Percentiles rank a stretch among this genome's conserved stretches.
These are phyloP conservation scores for Opeltia flavorubescens DNA, from an alignment of 495 filamentous ascomycete species.

Conservation along the genomic window DNA sequence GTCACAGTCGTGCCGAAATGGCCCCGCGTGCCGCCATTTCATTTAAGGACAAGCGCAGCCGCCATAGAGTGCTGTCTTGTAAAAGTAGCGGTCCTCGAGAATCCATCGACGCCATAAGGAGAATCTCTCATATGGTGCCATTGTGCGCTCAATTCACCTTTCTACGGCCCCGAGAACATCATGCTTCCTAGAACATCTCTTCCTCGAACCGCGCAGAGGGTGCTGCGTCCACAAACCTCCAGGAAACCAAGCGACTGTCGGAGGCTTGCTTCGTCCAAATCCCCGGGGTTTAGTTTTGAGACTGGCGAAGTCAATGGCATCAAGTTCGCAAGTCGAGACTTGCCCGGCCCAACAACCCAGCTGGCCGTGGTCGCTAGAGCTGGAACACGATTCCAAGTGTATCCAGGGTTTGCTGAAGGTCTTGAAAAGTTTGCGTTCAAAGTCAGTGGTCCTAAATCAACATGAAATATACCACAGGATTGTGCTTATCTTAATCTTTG, in stretches of 20 bases:
- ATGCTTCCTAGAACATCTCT: slow-evolving; percentile 80
- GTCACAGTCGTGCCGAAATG: neutral
- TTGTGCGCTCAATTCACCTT: neutral
- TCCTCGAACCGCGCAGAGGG: slow-evolving; percentile 62
- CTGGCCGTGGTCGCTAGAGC: slow-evolving; percentile 85
- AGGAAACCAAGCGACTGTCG: slow-evolving; percentile 46
- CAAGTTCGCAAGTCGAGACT: slow-evolving; percentile 81
- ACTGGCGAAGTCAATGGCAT: slow-evolving; percentile 70
- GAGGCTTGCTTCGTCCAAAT: slow-evolving; percentile 67
- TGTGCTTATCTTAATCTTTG: slow-evolving; percentile 26
- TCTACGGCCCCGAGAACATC: slow-evolving; percentile 16
- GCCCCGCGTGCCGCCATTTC: neutral
- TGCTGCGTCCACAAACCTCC: slow-evolving; percentile 40
- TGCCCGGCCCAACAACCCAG: slow-evolving; percentile 73
- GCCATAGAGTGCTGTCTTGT: too few species aligned
- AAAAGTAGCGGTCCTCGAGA: too few species aligned
- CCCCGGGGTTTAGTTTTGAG: slow-evolving; percentile 75
- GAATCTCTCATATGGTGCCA: too few species aligned
- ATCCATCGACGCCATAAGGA: too few species aligned
- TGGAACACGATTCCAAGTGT: slow-evolving; percentile 77
- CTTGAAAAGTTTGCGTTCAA: slow-evolving; percentile 93
- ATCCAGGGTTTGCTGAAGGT: slow-evolving; percentile 78
- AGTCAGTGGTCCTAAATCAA: slow-evolving; percentile 36
- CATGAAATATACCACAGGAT: neutral
- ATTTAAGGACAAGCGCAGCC: too few species aligned